Percentiles rank a stretch among this genome's conserved stretches.
Conservation (phyloP, 73 alveolate species). For the Paramecium pentaurelia region DNA sequence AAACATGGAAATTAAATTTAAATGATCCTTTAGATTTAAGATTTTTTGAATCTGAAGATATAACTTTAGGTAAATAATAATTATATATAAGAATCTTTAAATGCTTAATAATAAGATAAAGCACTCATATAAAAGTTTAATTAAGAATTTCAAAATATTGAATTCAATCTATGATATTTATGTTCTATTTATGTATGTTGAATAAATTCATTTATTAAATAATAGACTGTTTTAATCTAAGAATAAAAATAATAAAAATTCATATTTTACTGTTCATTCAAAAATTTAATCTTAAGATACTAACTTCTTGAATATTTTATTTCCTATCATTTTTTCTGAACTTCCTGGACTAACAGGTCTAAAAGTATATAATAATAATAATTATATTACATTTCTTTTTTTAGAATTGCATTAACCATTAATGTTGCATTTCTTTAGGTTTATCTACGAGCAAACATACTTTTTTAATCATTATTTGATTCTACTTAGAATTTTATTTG, state of each 20-base stretch:
- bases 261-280: neutral
- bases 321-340: neutral
- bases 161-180: neutral
- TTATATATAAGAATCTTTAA: neutral
- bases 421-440: neutral
- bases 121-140: neutral
- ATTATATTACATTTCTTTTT: neutral
- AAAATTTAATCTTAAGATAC: neutral
- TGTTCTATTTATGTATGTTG: neutral
- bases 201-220: neutral
- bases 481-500: neutral
- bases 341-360: neutral
- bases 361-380: neutral
- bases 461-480: neutral
- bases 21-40: neutral
- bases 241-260: neutral
- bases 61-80: neutral
- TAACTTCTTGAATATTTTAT: neutral
- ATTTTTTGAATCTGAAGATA: neutral
- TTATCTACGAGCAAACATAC: neutral
- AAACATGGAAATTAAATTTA: neutral
- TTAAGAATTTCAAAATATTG: neutral
- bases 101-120: neutral
- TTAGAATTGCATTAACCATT: neutral
- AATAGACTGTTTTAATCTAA: neutral